phyloP scores from a whole-genome alignment of 164 flowering plant species.

The Warburgia ugandensis region DNA sequence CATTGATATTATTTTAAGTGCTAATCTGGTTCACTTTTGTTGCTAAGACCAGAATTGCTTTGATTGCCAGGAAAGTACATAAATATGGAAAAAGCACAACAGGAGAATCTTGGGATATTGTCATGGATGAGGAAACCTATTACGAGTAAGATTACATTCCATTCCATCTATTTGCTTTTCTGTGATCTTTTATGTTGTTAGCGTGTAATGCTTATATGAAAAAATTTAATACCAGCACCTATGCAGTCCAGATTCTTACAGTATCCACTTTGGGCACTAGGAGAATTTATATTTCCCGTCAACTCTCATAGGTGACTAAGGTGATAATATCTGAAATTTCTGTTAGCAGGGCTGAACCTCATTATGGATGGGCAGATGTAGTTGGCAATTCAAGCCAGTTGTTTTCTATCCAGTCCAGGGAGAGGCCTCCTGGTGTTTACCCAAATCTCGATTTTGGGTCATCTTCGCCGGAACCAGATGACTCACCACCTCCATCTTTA shows the following conservation, averaged over 20 bases:
- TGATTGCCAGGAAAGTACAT: conserved; percentile 73
- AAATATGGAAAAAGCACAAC: conserved; percentile 98
- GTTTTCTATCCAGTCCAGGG: conserved; percentile 68
- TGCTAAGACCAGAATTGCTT: neutral
- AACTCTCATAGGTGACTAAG: too few relatives aligned
- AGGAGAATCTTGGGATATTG: conserved; percentile 95
- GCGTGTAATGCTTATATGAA: too few relatives aligned
- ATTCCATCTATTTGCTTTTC: neutral
- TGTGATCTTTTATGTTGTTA: neutral
- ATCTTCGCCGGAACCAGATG: conserved; percentile 39
- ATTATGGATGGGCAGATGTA: conserved; percentile 99
- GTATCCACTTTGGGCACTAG: too few relatives aligned
- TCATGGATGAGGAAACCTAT: conserved; percentile 86
- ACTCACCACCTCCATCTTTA: conserved; percentile 23
- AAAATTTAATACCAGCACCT: too few relatives aligned
- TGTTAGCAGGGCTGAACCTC: conserved; percentile 79
- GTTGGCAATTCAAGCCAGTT: conserved; percentile 92
- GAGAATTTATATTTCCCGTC: too few relatives aligned
- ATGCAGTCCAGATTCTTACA: too few relatives aligned
- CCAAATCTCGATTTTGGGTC: conserved; percentile 65
- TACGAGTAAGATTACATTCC: conserved; percentile 62
- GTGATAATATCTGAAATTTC: conserved; percentile 1
- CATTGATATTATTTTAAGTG: neutral
- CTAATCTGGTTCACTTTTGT: neutral
- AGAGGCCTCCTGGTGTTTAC: conserved; percentile 79